phyloP scores from a whole-genome alignment of 139 green algal species.

The Picochlorum costavermella region DNA sequence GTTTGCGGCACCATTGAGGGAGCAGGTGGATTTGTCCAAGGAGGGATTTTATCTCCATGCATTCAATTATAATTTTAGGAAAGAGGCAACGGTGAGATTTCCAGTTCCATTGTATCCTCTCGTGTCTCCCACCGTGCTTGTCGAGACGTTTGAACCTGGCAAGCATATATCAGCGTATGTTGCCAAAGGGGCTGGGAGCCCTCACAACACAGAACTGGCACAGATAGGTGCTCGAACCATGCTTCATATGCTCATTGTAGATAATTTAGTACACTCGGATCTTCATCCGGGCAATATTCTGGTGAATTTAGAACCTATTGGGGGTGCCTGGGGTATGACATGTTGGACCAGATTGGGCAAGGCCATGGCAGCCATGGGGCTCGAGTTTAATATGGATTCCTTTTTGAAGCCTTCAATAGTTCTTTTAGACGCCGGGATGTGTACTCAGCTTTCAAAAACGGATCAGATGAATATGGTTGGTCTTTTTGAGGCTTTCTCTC shows the following conservation, averaged over 20 bases:
- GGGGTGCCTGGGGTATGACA: background rate
- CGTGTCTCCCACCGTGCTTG: slow-evolving; percentile 68
- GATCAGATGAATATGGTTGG: slow-evolving; percentile 57
- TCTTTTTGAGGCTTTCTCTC: slow-evolving; percentile 41
- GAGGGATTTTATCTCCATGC: slow-evolving; percentile 81
- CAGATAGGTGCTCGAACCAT: slow-evolving; percentile 70
- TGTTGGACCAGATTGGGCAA: background rate
- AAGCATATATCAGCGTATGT: slow-evolving; percentile 62
- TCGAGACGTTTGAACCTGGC: slow-evolving; percentile 92
- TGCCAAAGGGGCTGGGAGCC: slow-evolving; percentile 22
- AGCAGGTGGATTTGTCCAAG: slow-evolving; percentile 86
- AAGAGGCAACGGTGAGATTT: slow-evolving; percentile 62
- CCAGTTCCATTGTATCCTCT: slow-evolving; percentile 89
- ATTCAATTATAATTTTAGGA: slow-evolving; percentile 95
- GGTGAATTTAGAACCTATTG: slow-evolving; percentile 51
- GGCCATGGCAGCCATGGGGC: background rate
- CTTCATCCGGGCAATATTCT: slow-evolving; percentile 81
- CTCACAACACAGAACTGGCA: slow-evolving; percentile 57
- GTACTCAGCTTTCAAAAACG: slow-evolving; percentile 54
- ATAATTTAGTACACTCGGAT: slow-evolving; percentile 97
- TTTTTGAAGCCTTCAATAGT: slow-evolving; percentile 49
- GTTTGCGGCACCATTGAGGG: slow-evolving; percentile 91
- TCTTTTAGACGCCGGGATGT: slow-evolving; percentile 88
- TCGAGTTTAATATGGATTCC: background rate
- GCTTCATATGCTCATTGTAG: slow-evolving; percentile 90